These are phyloP conservation scores for Linaria vulgaris DNA, from an alignment of 257 asterid genomes.

Conservation along the genomic window DNA sequence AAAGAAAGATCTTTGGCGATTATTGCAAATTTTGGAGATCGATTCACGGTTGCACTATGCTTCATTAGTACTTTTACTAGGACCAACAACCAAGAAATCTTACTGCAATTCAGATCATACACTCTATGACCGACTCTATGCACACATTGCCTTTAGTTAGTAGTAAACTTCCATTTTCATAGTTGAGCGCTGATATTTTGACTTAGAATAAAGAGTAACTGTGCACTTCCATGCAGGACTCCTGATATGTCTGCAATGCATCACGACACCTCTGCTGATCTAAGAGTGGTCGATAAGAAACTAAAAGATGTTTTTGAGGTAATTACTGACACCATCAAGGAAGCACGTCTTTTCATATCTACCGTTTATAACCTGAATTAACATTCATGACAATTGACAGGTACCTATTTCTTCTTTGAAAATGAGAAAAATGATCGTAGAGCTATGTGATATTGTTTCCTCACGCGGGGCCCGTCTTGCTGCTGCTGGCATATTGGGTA, in stretches of 20 bases:
- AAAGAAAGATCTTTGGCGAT: too few species aligned
- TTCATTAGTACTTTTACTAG: too few species aligned
- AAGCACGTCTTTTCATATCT: not conserved
- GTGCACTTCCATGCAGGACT: conserved; percentile 47
- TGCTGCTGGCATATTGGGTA: conserved; percentile 76
- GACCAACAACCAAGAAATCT: not conserved
- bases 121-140: too few species aligned
- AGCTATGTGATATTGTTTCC: conserved; percentile 65
- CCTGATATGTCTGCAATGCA: conserved; percentile 83
- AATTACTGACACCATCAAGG: not conserved
- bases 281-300: conserved; percentile 68
- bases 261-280: conserved; percentile 79
- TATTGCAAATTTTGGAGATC: too few species aligned
- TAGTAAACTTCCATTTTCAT: too few species aligned
- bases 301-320: conserved; percentile 77
- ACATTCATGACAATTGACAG: conserved; percentile 37
- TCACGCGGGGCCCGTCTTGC: conserved; percentile 83
- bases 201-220: not conserved
- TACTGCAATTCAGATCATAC: not conserved
- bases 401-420: conserved; percentile 55
- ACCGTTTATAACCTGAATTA: not conserved
- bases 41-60: too few species aligned
- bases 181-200: not conserved
- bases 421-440: conserved; percentile 57
- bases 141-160: too few species aligned